Evolutionary conservation across 257 asterid genomes (phyloP).

Genomic region (Solanum etuberosum): DNA sequence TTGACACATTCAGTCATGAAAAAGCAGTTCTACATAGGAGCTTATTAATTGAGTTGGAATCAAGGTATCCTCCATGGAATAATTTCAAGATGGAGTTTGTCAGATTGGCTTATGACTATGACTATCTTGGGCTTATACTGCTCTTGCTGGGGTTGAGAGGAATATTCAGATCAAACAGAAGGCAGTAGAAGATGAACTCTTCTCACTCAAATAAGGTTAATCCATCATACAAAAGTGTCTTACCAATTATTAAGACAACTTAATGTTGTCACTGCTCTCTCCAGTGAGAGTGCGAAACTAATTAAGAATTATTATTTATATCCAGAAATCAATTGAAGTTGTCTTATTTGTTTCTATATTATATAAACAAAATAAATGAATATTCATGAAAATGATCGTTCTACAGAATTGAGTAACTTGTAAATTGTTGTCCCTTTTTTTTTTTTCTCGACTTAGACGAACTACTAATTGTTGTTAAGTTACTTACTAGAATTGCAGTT

Average conservation of each 20-base stretch:
- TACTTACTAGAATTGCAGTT: not conserved
- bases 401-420: not conserved
- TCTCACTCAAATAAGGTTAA: not conserved
- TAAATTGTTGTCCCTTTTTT: not conserved
- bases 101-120: constrained; percentile 43
- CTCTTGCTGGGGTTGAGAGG: constrained; percentile 41
- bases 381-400: not conserved
- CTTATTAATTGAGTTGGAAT: constrained; percentile 54
- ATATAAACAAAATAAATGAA: not conserved
- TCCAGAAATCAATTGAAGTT: not conserved
- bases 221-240: not conserved
- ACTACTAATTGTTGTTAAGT: not conserved
- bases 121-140: constrained; percentile 42
- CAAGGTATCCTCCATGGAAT: constrained; percentile 93
- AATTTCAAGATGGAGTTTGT: constrained; percentile 71
- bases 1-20: constrained; percentile 87
- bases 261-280: not conserved
- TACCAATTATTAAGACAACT: not conserved
- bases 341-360: not conserved
- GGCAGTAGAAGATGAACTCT: not conserved
- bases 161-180: not conserved
- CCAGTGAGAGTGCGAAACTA: not conserved
- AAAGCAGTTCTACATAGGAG: constrained; percentile 64
- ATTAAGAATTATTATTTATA: not conserved
- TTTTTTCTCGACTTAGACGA: not conserved